Evolutionary conservation across 495 filamentous ascomycete genomes (phyloP), one percentile per base, ranked within the genome.

Genomic region (Aspergillus cavernicola): DNA sequence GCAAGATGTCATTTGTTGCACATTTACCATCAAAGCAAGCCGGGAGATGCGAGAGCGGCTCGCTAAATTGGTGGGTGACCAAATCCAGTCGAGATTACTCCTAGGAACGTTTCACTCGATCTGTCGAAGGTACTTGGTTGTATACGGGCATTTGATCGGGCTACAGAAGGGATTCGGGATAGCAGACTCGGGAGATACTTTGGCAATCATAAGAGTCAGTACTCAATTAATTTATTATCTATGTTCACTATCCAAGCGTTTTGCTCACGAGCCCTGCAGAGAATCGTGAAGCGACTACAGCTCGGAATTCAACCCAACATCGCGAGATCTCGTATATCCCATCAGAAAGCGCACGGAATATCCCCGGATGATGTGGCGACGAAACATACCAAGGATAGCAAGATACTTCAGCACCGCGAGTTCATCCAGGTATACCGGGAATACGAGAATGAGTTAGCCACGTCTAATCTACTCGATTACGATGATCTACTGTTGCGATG

Each of bases 21-120:
- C 95, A 0, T 99, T 99, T 65, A 99, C 95, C 3, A 89, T 96
- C 66, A 99, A 97, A 67, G 93, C 93, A 4, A 89, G 93, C 15
- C 84, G 87, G 15, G 95, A 99, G 70, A 99, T 99, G 95, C 89
- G 89, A 54, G 83, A 89, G 61, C 81, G 95, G 20, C 85, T 99
- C 29, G 82, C 85, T 0, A 84, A 81, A 53, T 75, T 93, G 11
- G 76, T 97, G 16, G 90, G 90, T 3, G 81, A 88, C 58, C 86
- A 83, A 2, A 68, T 87, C 23, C 89, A 92, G 68, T 84, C 78
- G 39, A 87, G 84, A 57, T 70, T 99, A 51, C 80, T 96, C 35
- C 74, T 99, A 11, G 95, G 95, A 12, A 99, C 95, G 9, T 99
- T 99, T 59, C 95, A 99, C 69, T 95, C 90, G 40, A 90, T 99